Conservation (phyloP, 2,329 filamentous ascomycete genomes). For the Paramyrothecium sp. region DNA sequence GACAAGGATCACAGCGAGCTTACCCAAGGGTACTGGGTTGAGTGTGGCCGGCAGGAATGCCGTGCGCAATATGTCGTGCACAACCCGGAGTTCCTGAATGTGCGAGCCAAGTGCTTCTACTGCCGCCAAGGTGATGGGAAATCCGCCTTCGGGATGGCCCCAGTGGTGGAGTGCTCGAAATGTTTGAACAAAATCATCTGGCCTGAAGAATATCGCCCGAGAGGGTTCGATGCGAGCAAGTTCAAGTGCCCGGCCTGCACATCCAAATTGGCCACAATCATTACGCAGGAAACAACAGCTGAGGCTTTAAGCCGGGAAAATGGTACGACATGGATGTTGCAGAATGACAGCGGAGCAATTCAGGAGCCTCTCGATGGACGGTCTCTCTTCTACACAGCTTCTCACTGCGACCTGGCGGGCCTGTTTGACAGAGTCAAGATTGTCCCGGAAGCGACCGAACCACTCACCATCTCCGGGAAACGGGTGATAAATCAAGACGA, state of each 20-base stretch:
- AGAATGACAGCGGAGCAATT: slow-evolving; percentile 34
- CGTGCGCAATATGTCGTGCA: slow-evolving; percentile 51
- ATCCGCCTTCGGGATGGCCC: slow-evolving; percentile 22
- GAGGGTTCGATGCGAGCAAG: slow-evolving; percentile 19
- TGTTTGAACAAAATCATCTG: slow-evolving; percentile 47
- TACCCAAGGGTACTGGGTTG: slow-evolving; percentile 41
- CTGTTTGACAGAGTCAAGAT: slow-evolving; percentile 35
- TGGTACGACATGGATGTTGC: slow-evolving; percentile 40
- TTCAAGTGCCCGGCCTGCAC: slow-evolving; percentile 43
- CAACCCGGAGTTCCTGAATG: slow-evolving; percentile 34
- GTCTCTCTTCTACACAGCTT: slow-evolving; percentile 37
- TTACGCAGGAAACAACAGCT: slow-evolving; percentile 34
- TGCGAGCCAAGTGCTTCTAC: slow-evolving; percentile 47
- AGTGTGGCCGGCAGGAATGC: slow-evolving; percentile 41
- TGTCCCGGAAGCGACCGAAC: slow-evolving; percentile 20
- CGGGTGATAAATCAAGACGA: slow-evolving; percentile 36
- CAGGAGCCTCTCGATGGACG: slow-evolving; percentile 33
- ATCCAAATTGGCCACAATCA: slow-evolving; percentile 30
- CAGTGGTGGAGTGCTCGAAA: slow-evolving; percentile 40
- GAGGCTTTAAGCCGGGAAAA: slow-evolving; percentile 37
- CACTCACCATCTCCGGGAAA: slow-evolving; percentile 36
- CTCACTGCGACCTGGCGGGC: slow-evolving; percentile 23
- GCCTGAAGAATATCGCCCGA: slow-evolving; percentile 40
- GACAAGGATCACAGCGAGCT: slow-evolving; percentile 24
- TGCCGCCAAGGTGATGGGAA: slow-evolving; percentile 31